Evolutionary conservation across 371 early-diverging fungal genomes (phyloP).

Genomic region (Mortierella sp.): DNA sequence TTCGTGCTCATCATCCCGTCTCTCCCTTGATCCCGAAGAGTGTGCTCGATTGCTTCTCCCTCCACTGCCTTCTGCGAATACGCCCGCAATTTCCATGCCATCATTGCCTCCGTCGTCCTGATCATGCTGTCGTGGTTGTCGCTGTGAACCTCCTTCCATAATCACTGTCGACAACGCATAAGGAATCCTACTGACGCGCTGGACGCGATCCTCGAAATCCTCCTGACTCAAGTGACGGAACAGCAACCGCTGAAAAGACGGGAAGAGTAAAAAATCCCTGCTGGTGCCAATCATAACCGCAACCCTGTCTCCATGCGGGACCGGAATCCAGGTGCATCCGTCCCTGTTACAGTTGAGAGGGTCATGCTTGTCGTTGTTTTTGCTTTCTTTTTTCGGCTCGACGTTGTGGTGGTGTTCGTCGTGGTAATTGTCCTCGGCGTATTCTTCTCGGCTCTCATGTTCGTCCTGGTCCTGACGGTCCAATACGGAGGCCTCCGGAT

Average conservation of each 20-base stretch:
- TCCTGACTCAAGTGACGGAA: constrained; percentile 48
- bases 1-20: too few species aligned
- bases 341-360: constrained; percentile 16
- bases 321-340: constrained; percentile 46
- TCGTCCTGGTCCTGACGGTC: background rate
- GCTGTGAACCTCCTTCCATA: constrained; percentile 12
- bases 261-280: constrained; percentile 48
- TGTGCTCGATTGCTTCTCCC: too few species aligned
- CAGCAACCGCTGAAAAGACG: constrained; percentile 42
- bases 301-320: constrained; percentile 31
- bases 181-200: constrained; percentile 21
- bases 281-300: constrained; percentile 55
- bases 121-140: background rate
- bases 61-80: too few species aligned
- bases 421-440: too few species aligned
- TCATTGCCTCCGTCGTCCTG: background rate
- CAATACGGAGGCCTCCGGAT: too few species aligned
- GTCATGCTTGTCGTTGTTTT: background rate
- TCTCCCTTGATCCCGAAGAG: too few species aligned
- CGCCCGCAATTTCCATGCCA: background rate
- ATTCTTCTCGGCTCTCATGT: too few species aligned
- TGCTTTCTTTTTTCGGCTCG: background rate
- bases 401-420: background rate
- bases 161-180: constrained; percentile 14
- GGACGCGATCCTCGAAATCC: constrained; percentile 44